Base-by-base conservation (phyloP, 2,329 filamentous ascomycete species). In the Aspergillus sergii region DNA sequence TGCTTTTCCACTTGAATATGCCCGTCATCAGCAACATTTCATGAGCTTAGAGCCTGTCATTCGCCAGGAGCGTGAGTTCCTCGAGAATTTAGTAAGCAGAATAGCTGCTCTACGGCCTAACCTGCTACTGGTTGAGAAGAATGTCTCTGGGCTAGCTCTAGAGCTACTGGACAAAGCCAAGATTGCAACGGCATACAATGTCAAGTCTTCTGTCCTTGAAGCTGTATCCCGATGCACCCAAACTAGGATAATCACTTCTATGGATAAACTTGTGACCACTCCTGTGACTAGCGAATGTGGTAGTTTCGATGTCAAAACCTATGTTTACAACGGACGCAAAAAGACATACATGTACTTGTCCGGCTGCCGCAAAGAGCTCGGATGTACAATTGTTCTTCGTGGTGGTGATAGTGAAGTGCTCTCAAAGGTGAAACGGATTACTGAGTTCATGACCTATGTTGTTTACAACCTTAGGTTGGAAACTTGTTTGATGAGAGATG, bases 371-470 rank as follows among this genome's bases (percentile, higher is more conserved):
- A 92, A 92, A 66, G 91, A 96, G 64, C 86, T 99, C 2, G 96
- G 95, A 0, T 98, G 95, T 74, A 99, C 95, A 0, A 97, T 99
- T 69, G 92, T 93, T 14, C 82, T 99, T 26, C 89, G 95, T 53
- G 95, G 95, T 1, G 92, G 91, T 4, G 88, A 91, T 63, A 89
- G 88, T 34, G 81, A 86, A 55, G 83, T 88, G 0, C 84, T 99
- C 21, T 83, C 88, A 1, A 91, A 89, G 70, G 88, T 99, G 77
- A 99, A 99, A 79, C 87, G 89, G 58, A 95, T 99, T 68, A 95
- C 94, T 12, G 95, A 99, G 75, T 98, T 99, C 74, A 97, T 99
- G 94, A 91, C 96, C 43, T 99, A 98, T 70, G 96, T 99, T 23
- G 94, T 98, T 14, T 99, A 99, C 79, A 99, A 97, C 71, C 84